Evolutionary conservation across 345 rosid genomes (phyloP).

Genomic region (Syzygium jambos): DNA sequence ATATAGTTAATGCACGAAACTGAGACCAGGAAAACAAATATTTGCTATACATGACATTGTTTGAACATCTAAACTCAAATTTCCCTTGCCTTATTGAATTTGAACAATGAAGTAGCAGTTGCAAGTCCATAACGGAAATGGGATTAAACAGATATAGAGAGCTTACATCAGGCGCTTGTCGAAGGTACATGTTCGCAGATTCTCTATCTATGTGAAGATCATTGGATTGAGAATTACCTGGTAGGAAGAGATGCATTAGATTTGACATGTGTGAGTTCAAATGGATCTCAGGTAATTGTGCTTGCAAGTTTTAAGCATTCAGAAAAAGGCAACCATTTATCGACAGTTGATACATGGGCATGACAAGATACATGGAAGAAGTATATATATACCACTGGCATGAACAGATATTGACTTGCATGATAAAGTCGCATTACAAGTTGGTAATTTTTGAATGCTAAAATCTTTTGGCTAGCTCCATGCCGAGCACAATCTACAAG

Average conservation of each 20-base stretch:
- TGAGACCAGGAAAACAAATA: neutral
- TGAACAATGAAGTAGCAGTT: neutral
- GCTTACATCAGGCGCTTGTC: slow-evolving; percentile 34
- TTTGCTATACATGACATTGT: neutral
- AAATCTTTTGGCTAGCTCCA: neutral
- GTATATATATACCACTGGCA: neutral
- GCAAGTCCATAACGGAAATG: neutral
- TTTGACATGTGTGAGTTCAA: neutral
- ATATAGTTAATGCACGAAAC: neutral
- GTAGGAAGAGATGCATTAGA: neutral
- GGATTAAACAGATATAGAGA: neutral
- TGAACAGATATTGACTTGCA: neutral
- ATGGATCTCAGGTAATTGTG: neutral
- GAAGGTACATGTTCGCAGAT: slow-evolving; percentile 24
- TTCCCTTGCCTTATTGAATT: neutral
- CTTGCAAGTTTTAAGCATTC: neutral
- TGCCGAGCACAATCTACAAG: neutral
- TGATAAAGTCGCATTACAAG: neutral
- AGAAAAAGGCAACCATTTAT: neutral
- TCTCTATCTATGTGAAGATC: slow-evolving; percentile 25
- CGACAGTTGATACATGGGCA: neutral
- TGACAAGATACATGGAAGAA: neutral
- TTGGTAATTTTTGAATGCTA: neutral
- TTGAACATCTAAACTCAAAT: neutral
- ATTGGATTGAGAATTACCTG: slow-evolving; percentile 47